Evolutionary conservation across 179 eudicot genomes (phyloP), one percentile per base, ranked within the genome.

Genomic region (Beta lomatogona): DNA sequence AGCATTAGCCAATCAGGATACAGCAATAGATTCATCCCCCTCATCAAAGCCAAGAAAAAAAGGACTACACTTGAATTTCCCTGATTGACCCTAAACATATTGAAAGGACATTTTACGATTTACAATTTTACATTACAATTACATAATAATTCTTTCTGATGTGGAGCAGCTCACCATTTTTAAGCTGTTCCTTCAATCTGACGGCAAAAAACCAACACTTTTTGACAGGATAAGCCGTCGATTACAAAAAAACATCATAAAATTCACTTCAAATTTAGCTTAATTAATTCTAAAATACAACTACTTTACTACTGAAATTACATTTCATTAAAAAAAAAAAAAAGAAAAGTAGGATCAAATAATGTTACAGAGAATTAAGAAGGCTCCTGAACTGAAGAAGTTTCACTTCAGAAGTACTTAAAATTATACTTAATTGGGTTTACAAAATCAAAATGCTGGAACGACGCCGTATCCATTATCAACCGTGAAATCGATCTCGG

Each of bases 381-480:
- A 4, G 28, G n/a, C 19, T 71, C 70, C 54, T 67, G 76, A 55
- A 75, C 54, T 75, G 75, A 66, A 4, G 53, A 63, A 73, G 13
- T 36, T 52, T 36, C 60, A 80, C 25, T 65, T 66, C 9, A 4
- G 44, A 18, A 44, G 6, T 46, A 5, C 14, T 15, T 57, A 22
- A 8, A 11, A 45, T 22, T 4, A 65, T 5, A 25, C 6, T 25
- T 25, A 66, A 5, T 25, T 52, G 2, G 2, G 5, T 28, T 13
- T 6, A 10, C 25, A 50, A 54, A 9, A 21, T 80, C 75, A 82
- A 79, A 79, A 85, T 25, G 85, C 77, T 0, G 90, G 90, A 67
- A 88, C 90, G 52, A 85, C 86, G 71, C 88, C 88, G 80, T 85
- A 88, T 66, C 85, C 86, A 28, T 73, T 58, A 22, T 74, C 85